Evolutionary conservation across 2,329 filamentous ascomycete species (phyloP), one percentile per base, ranked within the genome.

Genomic region (Colletotrichum sp.): DNA sequence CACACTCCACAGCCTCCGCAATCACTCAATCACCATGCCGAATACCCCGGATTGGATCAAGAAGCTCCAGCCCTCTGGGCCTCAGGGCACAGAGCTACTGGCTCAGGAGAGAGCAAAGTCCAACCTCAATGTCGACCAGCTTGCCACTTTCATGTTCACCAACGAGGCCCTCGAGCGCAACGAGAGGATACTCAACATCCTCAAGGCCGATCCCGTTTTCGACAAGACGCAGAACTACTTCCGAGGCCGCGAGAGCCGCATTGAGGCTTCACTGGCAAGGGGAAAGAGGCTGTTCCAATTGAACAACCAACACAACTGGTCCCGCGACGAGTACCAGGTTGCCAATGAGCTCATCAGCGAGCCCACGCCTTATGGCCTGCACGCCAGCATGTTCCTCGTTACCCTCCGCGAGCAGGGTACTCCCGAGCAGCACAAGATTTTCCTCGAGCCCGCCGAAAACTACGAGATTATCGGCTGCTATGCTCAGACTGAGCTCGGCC

Each of bases 161-260:
- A 90, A 91, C 78, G 88, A 92, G 72, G 87, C 87, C 7, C 86
- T 95, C 13, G 87, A 92, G 70, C 87, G 89, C 57, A 91, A 92
- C 78, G 83, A 89, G 3, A 85, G 85, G 29, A 87, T 96, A 33
- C 84, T 95, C 8, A 84, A 88, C 62, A 87, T 94, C n/a, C 87
- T 96, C 7, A 85, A 92, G 77, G 81, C 87, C 0, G 93, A 96
- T 72, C 89, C 90, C 66, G 88, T 95, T 70, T 95, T 96, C 77
- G 92, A 95, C 83, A 96, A 95, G 84, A 91, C 91, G 5, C 91
- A 93, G 76, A 95, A 95, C 81, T 94, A 95, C 84, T 94, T 94
- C 81, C 88, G 90, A 77, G 93, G 93, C 55, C 87, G 94, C 58
- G 87, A 90, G 31, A 92, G 94, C 75, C 89, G 91, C 63, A 92